These are phyloP conservation scores for Dioscorea zingiberensis DNA, from an alignment of 106 monocot genomes.

Conservation along the genomic window DNA sequence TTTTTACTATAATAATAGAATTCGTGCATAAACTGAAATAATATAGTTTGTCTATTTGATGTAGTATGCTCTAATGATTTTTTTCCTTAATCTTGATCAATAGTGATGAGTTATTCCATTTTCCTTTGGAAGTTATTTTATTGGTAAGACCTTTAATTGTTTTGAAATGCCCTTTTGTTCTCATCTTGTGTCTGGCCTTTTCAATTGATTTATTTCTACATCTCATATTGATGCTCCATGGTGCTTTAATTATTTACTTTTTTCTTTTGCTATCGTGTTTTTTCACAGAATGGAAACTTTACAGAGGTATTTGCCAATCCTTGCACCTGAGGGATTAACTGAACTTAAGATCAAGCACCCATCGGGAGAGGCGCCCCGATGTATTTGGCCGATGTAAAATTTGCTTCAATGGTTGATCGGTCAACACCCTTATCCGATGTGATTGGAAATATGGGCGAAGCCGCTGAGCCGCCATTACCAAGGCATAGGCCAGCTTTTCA, in stretches of 20 bases:
- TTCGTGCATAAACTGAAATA: too few species aligned
- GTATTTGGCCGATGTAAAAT: too few species aligned
- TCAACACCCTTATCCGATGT: too few species aligned
- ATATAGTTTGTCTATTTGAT: too few species aligned
- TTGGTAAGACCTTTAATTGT: too few species aligned
- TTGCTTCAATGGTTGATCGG: too few species aligned
- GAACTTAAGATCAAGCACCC: conserved; percentile 72
- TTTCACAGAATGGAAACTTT: conserved; percentile 76
- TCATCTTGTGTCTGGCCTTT: not conserved
- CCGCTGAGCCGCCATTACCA: too few species aligned
- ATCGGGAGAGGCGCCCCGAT: too few species aligned
- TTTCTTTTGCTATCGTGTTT: not conserved
- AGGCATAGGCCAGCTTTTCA: too few species aligned
- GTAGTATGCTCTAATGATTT: not conserved
- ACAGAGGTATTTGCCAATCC: conserved; percentile 56
- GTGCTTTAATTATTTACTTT: not conserved
- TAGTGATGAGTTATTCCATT: not conserved
- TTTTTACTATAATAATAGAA: too few species aligned
- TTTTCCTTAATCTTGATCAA: not conserved
- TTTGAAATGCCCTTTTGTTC: not conserved
- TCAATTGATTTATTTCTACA: too few species aligned
- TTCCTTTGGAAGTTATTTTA: not conserved
- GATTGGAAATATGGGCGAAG: too few species aligned
- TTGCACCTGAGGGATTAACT: conserved; percentile 51
- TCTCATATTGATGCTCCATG: not conserved